Conservation (phyloP, 31 red algal species). For the Asparagopsis taxiformis region DNA sequence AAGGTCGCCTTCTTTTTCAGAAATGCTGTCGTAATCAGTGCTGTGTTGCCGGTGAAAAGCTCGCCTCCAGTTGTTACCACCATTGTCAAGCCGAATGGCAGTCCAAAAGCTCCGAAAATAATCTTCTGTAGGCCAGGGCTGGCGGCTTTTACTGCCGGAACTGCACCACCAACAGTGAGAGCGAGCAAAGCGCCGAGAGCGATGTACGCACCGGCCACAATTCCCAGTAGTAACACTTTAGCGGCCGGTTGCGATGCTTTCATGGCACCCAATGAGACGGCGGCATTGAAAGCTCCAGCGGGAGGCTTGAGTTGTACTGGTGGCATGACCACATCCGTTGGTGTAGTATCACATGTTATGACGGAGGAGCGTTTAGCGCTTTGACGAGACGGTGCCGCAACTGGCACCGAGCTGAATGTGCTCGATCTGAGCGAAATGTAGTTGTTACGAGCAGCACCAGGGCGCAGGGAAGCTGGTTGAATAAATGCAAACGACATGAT, state of each 20-base stretch:
- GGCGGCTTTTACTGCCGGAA: conserved; percentile 37
- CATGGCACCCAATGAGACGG: conserved; percentile 35
- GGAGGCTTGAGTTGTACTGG: conserved; percentile 45
- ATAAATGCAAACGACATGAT: no score
- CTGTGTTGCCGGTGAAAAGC: conserved; percentile 85
- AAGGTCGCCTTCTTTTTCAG: conserved; percentile 5
- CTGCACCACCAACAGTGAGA: conserved; percentile 63
- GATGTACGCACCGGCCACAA: conserved; percentile 72
- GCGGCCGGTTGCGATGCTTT: conserved; percentile 39
- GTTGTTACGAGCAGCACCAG: no score
- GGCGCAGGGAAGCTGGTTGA: no score
- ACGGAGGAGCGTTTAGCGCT: no score
- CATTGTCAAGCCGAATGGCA: conserved; percentile 65
- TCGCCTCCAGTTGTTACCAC: conserved; percentile 66
- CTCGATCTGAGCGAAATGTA: no score
- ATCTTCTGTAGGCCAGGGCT: conserved; percentile 60
- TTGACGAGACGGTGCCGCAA: no score
- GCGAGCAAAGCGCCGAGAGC: conserved; percentile 63
- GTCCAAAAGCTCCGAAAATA: conserved; percentile 61
- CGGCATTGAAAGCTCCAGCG: conserved; percentile 39
- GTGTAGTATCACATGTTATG: no score
- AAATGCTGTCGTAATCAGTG: conserved; percentile 41
- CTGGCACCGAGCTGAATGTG: no score
- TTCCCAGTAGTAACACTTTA: conserved; percentile 39
- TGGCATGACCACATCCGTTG: conserved; percentile 1